Conservation (phyloP, 2,329 filamentous ascomycete genomes). For the Fusarium gaditjirri region DNA sequence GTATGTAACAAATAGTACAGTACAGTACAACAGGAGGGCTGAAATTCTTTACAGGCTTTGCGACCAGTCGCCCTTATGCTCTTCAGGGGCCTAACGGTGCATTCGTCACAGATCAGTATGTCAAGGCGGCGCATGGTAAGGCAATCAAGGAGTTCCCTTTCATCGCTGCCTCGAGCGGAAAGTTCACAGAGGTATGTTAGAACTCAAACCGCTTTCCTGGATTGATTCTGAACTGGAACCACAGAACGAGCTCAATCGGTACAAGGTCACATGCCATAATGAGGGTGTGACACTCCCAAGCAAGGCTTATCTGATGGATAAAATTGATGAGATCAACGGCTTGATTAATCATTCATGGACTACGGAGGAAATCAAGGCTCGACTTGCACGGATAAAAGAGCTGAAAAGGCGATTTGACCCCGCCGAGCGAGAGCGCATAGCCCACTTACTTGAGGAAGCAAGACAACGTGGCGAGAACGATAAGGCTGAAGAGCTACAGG, state of each 20-base stretch:
- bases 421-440: conserved; percentile 74
- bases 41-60: conserved; percentile 69
- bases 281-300: conserved; percentile 80
- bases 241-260: conserved; percentile 82
- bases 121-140: conserved; percentile 83
- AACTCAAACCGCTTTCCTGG: not conserved
- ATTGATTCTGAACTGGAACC: conserved; percentile 37
- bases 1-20: conserved; percentile 56
- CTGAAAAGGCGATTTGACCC: conserved; percentile 74
- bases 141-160: conserved; percentile 88
- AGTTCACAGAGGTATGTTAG: conserved; percentile 78
- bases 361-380: conserved; percentile 82
- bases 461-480: conserved; percentile 71
- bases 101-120: conserved; percentile 88
- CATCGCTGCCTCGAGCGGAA: conserved; percentile 85
- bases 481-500: conserved; percentile 63
- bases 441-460: conserved; percentile 73
- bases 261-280: conserved; percentile 76
- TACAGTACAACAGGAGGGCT: conserved; percentile 18
- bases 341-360: conserved; percentile 85
- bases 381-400: conserved; percentile 76
- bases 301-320: conserved; percentile 73
- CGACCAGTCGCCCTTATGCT: conserved; percentile 82
- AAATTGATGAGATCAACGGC: conserved; percentile 82
- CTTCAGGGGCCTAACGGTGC: conserved; percentile 80